Evolutionary conservation across 139 green algal species (phyloP).

Genomic region (Chlamydomonas asymmetrica): DNA sequence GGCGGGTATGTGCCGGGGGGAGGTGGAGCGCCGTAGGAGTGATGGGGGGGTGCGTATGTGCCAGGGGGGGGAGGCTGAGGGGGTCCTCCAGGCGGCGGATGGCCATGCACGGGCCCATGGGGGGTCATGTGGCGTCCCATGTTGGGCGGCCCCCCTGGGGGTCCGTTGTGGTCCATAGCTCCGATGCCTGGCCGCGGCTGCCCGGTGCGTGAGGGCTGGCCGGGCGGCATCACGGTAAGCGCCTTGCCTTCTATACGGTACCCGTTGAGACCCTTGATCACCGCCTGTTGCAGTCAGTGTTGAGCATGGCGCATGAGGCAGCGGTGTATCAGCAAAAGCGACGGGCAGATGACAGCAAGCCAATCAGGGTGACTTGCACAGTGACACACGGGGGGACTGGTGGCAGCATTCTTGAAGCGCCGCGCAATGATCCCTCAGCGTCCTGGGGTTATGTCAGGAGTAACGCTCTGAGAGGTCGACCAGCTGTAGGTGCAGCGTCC

Average conservation of each 20-base stretch:
- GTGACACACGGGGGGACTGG: neutral
- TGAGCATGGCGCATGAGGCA: neutral
- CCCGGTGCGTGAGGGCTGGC: constrained; percentile 30
- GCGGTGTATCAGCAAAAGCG: neutral
- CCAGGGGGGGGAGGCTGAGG: neutral
- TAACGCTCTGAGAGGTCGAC: no score
- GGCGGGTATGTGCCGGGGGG: constrained; percentile 12
- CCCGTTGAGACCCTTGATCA: constrained; percentile 41
- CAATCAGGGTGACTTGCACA: neutral
- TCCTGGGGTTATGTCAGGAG: no score
- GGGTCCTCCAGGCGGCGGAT: neutral
- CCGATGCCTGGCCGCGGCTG: neutral
- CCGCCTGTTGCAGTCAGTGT: no score
- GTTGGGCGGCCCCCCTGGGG: neutral
- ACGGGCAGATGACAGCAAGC: neutral
- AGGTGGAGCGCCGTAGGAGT: neutral
- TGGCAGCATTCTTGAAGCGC: neutral
- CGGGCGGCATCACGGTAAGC: constrained; percentile 52
- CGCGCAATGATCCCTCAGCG: neutral
- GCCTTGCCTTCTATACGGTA: constrained; percentile 49
- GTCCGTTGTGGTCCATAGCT: neutral
- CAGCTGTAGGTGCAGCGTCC: no score
- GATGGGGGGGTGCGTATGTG: neutral
- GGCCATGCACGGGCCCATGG: neutral
- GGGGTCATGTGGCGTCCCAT: neutral